Evolutionary conservation across 2,329 filamentous ascomycete species (phyloP), one percentile per base, ranked within the genome.

Genomic region (Magnaporthiopsis incrustans): DNA sequence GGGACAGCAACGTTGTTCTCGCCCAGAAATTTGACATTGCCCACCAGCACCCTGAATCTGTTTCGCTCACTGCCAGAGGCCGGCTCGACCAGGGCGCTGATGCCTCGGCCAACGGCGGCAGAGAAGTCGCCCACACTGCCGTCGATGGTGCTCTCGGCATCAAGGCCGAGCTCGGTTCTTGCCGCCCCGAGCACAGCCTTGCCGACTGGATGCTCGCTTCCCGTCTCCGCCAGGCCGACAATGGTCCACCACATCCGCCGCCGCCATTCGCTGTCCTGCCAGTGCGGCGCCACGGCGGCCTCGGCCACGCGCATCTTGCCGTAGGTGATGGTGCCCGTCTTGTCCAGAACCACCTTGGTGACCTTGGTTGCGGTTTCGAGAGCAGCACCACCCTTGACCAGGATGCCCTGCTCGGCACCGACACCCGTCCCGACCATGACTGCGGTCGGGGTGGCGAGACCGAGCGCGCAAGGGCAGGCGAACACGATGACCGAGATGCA

Each of bases 401-500:
- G 81, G 69, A 99, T 99, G 30, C 95, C 95, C 70, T 97, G 89
- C 76, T 97, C 91, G 2, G 95, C 95, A 62, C 95, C 95, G 38
- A 97, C 88, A 65, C 95, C 95, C n/a, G 95, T 98, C 58, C 95
- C 95, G 35, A 99, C 95, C 95, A 99, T 98, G 73, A 99, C 93
- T 2, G 95, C 95, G 0, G 95, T 99, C 2, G 95, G 95, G 1
- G 95, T 98, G 30, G 92, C 93, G 25, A 99, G 83, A 64, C 95
- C 95, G n/a, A 99, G 85, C 1, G 95, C 95, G 73, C 95, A 99
- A 25, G 95, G 95, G 73, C 95, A 99, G 5, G 95, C 95, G 75
- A 99, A 97, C 26, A 98, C 95, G 72, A 99, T 96, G 69, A 99
- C 95, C 0, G 95, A 96, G 70, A 99, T 99, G 77, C 95, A 98